Evolutionary conservation across 768 basidiomycete genomes (phyloP).

Genomic region (Goffeauzyma gilvescens): DNA sequence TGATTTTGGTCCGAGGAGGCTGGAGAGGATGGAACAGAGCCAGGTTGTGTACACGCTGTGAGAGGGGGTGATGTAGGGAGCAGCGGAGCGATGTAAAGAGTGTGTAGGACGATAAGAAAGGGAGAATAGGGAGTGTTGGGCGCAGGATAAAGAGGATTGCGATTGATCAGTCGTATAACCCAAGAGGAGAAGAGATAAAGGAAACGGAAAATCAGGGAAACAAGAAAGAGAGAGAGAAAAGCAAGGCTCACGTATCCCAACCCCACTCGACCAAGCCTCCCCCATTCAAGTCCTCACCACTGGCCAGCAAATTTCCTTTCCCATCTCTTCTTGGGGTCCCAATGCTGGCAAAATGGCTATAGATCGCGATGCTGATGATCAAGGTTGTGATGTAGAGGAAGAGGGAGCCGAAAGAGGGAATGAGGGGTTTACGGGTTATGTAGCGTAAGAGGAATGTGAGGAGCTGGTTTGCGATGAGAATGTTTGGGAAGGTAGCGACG

Average conservation of each 20-base stretch:
- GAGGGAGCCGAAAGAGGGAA: neutral
- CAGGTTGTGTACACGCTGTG: slow-evolving; percentile 25
- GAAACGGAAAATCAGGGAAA: neutral
- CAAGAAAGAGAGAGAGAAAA: neutral
- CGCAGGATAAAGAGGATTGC: too few relatives aligned
- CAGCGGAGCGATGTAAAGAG: too few relatives aligned
- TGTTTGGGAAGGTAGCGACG: slow-evolving; percentile 7
- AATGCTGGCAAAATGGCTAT: slow-evolving; percentile 22
- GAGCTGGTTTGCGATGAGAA: slow-evolving; percentile 9
- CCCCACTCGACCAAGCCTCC: slow-evolving; percentile 22
- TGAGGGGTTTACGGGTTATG: neutral
- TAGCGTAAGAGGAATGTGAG: neutral
- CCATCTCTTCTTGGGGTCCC: slow-evolving; percentile 15
- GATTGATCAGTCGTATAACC: neutral
- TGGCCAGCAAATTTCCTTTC: slow-evolving; percentile 11
- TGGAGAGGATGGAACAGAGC: slow-evolving; percentile 21
- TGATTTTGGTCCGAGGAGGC: slow-evolving; percentile 21
- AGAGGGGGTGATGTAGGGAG: neutral
- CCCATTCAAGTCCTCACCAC: slow-evolving; percentile 23
- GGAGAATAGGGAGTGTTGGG: too few relatives aligned
- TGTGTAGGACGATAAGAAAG: too few relatives aligned
- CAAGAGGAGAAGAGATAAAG: neutral
- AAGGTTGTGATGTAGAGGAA: slow-evolving; percentile 6
- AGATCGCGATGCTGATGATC: slow-evolving; percentile 13
- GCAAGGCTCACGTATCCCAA: slow-evolving; percentile 23